phyloP scores from a whole-genome alignment of 2,329 filamentous ascomycete genomes.

The Colletotrichum horii region DNA sequence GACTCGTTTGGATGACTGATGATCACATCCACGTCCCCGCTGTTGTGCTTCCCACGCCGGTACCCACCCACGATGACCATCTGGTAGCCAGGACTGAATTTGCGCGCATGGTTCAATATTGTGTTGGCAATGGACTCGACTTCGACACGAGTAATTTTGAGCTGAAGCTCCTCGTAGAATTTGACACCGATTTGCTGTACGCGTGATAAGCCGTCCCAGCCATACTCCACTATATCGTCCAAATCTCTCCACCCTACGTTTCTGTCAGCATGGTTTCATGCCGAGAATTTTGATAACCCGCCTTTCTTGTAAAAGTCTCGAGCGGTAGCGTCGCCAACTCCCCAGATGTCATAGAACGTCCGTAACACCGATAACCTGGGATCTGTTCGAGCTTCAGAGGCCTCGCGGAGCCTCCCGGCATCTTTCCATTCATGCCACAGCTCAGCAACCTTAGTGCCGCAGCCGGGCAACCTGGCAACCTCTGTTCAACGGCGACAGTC shows the following conservation, averaged over 20 bases:
- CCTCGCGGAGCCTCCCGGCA: slow-evolving; percentile 66
- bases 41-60: slow-evolving; percentile 74
- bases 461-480: slow-evolving; percentile 72
- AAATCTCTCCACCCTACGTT: slow-evolving; percentile 75
- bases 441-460: slow-evolving; percentile 77
- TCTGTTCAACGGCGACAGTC: slow-evolving; percentile 37
- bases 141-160: slow-evolving; percentile 74
- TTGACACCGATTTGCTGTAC: slow-evolving; percentile 95
- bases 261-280: neutral
- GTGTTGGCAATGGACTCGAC: slow-evolving; percentile 70
- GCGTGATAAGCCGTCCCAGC: slow-evolving; percentile 76
- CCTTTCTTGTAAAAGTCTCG: slow-evolving; percentile 78
- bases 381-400: slow-evolving; percentile 67
- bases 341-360: slow-evolving; percentile 86
- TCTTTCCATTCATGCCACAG: slow-evolving; percentile 78
- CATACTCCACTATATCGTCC: slow-evolving; percentile 84
- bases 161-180: slow-evolving; percentile 84
- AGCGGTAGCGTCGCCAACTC: slow-evolving; percentile 84
- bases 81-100: slow-evolving; percentile 59
- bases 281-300: slow-evolving; percentile 13
- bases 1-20: slow-evolving; percentile 77
- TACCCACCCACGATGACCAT: slow-evolving; percentile 79
- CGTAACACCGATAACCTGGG: slow-evolving; percentile 67
- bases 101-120: slow-evolving; percentile 71
- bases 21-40: slow-evolving; percentile 86